Evolutionary conservation across 352 stramenopile genomes (phyloP), one percentile per base, ranked within the genome.

Genomic region (Aphanomyces invadans): DNA sequence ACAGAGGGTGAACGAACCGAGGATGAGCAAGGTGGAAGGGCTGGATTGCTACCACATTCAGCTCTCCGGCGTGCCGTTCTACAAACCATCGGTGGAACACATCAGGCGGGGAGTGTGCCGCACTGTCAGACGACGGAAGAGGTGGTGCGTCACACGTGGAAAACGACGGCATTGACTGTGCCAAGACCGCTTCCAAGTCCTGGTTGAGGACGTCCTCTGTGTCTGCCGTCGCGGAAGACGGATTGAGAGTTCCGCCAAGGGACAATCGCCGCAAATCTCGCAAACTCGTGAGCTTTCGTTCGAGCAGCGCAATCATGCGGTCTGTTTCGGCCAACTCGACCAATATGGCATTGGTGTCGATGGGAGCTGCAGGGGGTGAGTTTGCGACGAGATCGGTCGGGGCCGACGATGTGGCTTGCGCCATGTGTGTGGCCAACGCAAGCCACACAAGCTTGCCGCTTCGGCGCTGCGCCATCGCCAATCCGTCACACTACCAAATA

Each of bases 291-390:
- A 64, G 55, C 26, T 64, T 64, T 3, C 52, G 32, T 38, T 52
- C 21, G 4, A 52, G 38, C 5, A 48, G 19, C 4, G 19, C 28
- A 17, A 64, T 32, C 15, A 36, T 32, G 10, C 15, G 7, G 0
- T 64, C 55, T 5, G 55, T 64, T 10, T 46, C 32, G 9, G 36
- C 36, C 2, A 64, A 26, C 23, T 64, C 55, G 9, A 51, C 55
- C 9, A 45, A 11, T 9, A 64, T 7, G 19, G 53, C 25, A 21
- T 19, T 38, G 1, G 23, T 57, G 7, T n/a, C n/a, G n/a, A n/a
- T n/a, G n/a, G n/a, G n/a, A n/a, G n/a, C n/a, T n/a, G n/a, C n/a
- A n/a, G n/a, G n/a, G n/a, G n/a, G n/a, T n/a, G n/a, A n/a, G n/a
- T n/a, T n/a, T n/a, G n/a, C n/a, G n/a, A n/a, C n/a, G n/a, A n/a